Base-by-base conservation (phyloP, 352 stramenopile species). In the Globisporangium uncinulatum region DNA sequence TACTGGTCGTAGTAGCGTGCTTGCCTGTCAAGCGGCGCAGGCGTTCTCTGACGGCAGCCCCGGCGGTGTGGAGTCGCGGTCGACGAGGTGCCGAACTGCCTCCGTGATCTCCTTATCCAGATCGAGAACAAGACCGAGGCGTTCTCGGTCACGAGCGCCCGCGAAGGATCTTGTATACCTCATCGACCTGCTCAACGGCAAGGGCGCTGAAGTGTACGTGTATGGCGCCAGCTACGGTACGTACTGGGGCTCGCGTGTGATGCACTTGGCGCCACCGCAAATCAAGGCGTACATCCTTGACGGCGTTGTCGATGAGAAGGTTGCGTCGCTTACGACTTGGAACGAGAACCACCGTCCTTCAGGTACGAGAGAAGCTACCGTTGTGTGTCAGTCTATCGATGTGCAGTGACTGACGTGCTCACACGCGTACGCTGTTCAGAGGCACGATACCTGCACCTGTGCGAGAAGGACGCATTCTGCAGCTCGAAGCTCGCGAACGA, bases 111-210 rank as follows among this genome's bases (percentile, higher is more conserved):
- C n/a, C 19, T 64, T 3, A 85, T 85, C 53, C 72, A 87, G 55
- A 71, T 87, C 50, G 74, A 82, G 57, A 80, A 83, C 43, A 70
- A 87, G 47, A 78, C 74, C 4, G 63, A 65, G 0, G 77, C 77
- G 6, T 87, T 82, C 50, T 87, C 77, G 0, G 65, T 87, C 13
- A 87, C 77, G 17, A 57, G 52, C 41, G 52, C 52, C 52, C 2
- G 52, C 52, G 4, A 57, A 47, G 21, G 52, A 57, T 17, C 9
- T 57, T 6, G 29, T n/a, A 7, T 57, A 49, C 34, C 37, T 57
- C 34, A 49, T 57, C 11, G n/a, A 46, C 19, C 6, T 15, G 19
- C 21, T 57, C 0, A 48, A 57, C 32, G 11, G 15, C 13, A 24
- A 20, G 4, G 39, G 32, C 41, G 39, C 21, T 0, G 56, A 67